Base-by-base conservation (phyloP, 2,329 filamentous ascomycete species). In the Monosporascus cannonballus region DNA sequence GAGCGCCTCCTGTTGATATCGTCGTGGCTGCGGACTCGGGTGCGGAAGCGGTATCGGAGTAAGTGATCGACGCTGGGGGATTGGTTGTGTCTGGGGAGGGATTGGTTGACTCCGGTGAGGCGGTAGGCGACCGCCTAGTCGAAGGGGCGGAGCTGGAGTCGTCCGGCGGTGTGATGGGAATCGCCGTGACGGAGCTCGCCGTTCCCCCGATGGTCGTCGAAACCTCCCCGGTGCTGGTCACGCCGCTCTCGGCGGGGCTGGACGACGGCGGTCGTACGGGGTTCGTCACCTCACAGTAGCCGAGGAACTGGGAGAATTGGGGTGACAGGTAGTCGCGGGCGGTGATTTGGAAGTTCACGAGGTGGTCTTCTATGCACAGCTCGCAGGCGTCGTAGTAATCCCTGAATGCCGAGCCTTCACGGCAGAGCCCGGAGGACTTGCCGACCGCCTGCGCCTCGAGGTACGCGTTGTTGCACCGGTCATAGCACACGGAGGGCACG, bases 401-500 rank as follows among this genome's bases (percentile, higher is more conserved):
- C 3, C 48, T 46, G 66, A 83, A 86, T 0, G 65, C 53, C 0
- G 78, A 80, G 6, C 49, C 64, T 0, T 49, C 0, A 0, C 50
- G 57, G 62, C 84, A 86, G 1, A 86, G 73, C 0, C 46, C 58
- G 0, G 69, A 54, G 0, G 62, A 65, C 61, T 82, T 81, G 25
- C 84, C 84, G 1, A 70, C 56, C 0, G 54, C 58, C 51, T 79
- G 70, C 0, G 71, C 79, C 58, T 79, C 76, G 3, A 73, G 44
- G 36, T 65, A 72, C 17, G 74, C 74, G 30, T 73, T 70, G 56
- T 84, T 77, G 64, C 85, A 88, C 0, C 61, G 46, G 4, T 67
- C 68, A 56, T 66, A 86, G 65, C 85, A 88, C 3, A 70, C 45
- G 0, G 72, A 50, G 0, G 82, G 81, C 0, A 71, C 42, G 1